Evolutionary conservation across 2,329 filamentous ascomycete genomes (phyloP).

Genomic region (Ophiocordyceps australis): DNA sequence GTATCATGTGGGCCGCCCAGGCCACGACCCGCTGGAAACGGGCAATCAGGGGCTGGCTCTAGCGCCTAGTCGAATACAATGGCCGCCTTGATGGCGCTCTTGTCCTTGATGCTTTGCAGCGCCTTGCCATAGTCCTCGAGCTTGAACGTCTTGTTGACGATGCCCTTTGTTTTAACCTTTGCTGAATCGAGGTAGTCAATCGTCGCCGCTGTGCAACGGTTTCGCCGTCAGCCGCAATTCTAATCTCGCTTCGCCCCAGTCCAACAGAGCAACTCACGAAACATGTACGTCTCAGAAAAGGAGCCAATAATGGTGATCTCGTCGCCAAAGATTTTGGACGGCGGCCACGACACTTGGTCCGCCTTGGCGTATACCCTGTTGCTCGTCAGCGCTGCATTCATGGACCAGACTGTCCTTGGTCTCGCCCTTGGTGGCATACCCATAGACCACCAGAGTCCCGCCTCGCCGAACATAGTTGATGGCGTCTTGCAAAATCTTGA

Average conservation of each 20-base stretch:
- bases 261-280: constrained; percentile 24
- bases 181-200: constrained; percentile 36
- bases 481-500: constrained; percentile 49
- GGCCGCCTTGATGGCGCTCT: constrained; percentile 56
- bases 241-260: not conserved
- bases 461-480: constrained; percentile 56
- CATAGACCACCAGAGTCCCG: constrained; percentile 55
- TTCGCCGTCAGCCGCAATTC: not conserved
- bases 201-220: constrained; percentile 16
- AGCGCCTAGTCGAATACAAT: constrained; percentile 44
- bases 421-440: constrained; percentile 7
- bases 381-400: constrained; percentile 2
- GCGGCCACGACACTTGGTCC: constrained; percentile 47
- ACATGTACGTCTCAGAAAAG: constrained; percentile 59
- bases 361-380: constrained; percentile 41
- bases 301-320: constrained; percentile 59
- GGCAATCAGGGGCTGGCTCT: too few species aligned
- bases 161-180: constrained; percentile 45
- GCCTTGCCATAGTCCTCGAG: constrained; percentile 57
- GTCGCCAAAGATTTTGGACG: constrained; percentile 49
- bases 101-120: constrained; percentile 52
- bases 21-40: too few species aligned
- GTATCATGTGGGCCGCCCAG: too few species aligned
- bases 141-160: constrained; percentile 57
- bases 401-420: too few species aligned